Percentiles rank a stretch among this genome's conserved stretches.
phyloP scores from a whole-genome alignment of 1,284 basidiomycete species.

The Ceratobasidium sp. region DNA sequence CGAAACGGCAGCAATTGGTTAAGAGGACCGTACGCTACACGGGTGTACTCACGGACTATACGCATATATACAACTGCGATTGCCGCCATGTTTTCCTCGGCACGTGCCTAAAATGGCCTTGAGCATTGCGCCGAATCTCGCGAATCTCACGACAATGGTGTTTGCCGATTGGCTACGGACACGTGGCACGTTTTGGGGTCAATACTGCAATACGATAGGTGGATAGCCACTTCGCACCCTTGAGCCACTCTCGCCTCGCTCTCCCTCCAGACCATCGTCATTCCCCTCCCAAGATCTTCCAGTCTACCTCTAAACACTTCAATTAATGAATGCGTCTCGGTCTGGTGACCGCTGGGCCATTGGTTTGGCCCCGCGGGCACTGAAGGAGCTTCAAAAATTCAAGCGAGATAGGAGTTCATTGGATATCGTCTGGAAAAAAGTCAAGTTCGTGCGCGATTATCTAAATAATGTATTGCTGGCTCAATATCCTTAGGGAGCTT shows the following conservation, averaged over 20 bases:
- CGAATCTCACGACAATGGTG: background rate
- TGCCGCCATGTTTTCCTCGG: too few relatives aligned
- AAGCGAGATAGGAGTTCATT: background rate
- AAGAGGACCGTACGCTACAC: too few relatives aligned
- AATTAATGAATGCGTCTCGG: background rate
- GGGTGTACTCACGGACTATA: too few relatives aligned
- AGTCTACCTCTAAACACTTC: background rate
- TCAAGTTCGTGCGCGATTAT: background rate
- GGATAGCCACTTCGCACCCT: background rate
- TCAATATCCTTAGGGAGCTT: slow-evolving; percentile 14
- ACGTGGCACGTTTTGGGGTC: background rate
- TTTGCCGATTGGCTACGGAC: background rate
- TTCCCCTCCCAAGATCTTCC: background rate
- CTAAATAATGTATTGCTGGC: background rate
- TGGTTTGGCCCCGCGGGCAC: background rate
- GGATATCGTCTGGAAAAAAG: background rate
- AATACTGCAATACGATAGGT: background rate
- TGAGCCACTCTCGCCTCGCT: background rate
- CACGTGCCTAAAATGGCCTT: background rate
- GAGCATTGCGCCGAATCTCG: background rate
- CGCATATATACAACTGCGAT: background rate
- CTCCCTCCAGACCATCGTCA: background rate
- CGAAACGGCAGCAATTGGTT: too few relatives aligned
- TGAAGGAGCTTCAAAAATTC: background rate
- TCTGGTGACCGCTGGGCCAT: background rate